A percentile compares a stretch with the other conserved stretches of the same genome.
Evolutionary conservation across 306 rosid species (phyloP).

Genomic region (Mucuna pruriens): DNA sequence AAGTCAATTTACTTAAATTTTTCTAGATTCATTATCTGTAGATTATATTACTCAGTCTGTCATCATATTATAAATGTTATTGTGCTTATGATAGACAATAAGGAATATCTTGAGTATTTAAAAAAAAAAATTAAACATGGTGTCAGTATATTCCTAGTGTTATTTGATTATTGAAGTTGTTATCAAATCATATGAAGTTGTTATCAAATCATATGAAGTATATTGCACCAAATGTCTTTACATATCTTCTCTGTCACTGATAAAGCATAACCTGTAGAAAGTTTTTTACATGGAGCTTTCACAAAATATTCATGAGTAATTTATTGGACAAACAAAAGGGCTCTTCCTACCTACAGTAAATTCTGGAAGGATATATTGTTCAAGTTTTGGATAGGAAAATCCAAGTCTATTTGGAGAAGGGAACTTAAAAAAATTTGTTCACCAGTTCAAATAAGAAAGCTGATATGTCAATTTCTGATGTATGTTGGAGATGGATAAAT

Average conservation of each 20-base stretch:
- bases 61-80: conserved; percentile 12
- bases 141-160: not conserved
- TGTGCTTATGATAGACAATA: conserved; percentile 4
- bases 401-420: conserved; percentile 5
- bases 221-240: conserved; percentile 1
- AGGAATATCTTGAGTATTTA: not conserved
- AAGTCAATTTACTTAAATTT: conserved; percentile 21
- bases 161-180: not conserved
- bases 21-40: conserved; percentile 2
- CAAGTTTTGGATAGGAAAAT: not conserved
- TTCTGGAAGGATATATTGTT: not conserved
- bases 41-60: not conserved
- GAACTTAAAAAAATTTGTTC: not conserved
- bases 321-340: conserved; percentile 12
- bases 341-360: not conserved
- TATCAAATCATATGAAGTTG: conserved; percentile 10
- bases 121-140: not conserved
- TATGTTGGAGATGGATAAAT: conserved; percentile 10
- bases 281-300: conserved; percentile 8
- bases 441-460: conserved; percentile 22
- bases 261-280: conserved; percentile 3
- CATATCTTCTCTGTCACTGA: conserved; percentile 2
- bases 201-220: conserved; percentile 4
- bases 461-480: conserved; percentile 8
- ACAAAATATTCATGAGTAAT: conserved; percentile 24